Base-by-base conservation (phyloP, 345 rosid species). In the Theobroma cacao region DNA sequence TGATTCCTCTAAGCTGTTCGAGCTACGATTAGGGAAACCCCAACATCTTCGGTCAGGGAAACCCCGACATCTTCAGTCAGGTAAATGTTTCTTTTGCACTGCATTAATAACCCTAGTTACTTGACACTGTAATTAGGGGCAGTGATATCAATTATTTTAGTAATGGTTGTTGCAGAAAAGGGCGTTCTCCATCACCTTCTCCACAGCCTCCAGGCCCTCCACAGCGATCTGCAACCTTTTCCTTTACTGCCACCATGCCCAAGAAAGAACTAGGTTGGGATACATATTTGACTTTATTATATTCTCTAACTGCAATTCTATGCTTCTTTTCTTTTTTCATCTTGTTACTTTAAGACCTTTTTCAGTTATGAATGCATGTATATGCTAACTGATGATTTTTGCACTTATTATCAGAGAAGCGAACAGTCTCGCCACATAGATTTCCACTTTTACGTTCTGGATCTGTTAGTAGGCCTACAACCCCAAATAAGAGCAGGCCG, bases 391-490 rank as follows among this genome's bases (percentile, higher is more conserved):
- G 58, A 77, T 74, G 47, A 38, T 64, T n/a, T 53, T 47, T 48
- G 7, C 15, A 1, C n/a, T 24, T 43, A 12, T 45, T 76, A 83
- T 48, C 90, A 95, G 98, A 89, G 65, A 91, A 93, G 64, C 85
- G 92, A 78, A 58, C 97, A 36, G 86, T 89, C 62, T 95, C 98
- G 40, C 98, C 98, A 0, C 87, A 87, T 82, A 93, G 93, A 17
- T 93, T 95, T 84, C 98, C 98, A 0, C 88, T 91, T 53, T 75
- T 91, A 78, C 93, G 94, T 72, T 93, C 98, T 18, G 97, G 95
- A 34, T 91, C 97, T 4, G 68, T 89, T 30, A 91, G 87, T 78
- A 81, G 98, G 76, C 87, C 95, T 52, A 87, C 88, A 18, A 90
- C 95, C 18, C 98, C 98, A 2, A 85, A 50, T 69, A 83, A 89